phyloP scores from a whole-genome alignment of 176 grass and related monocot species.

The Rhynchospora pubera region DNA sequence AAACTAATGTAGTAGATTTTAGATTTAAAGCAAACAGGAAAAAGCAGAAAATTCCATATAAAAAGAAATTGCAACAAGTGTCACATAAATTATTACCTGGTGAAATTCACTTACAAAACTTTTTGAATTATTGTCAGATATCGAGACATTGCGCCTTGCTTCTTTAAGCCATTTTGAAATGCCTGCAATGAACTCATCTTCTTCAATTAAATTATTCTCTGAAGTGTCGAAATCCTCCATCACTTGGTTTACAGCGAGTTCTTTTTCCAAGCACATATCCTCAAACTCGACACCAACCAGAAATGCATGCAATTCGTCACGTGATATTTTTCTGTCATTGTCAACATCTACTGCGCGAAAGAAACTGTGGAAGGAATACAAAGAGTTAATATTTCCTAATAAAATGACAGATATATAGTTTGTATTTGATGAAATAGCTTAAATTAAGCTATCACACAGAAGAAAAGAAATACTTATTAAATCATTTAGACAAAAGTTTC shows the following conservation, averaged over 20 bases:
- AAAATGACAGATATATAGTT: background rate
- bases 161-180: slow-evolving; percentile 64
- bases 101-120: slow-evolving; percentile 51
- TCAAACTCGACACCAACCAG: slow-evolving; percentile 53
- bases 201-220: slow-evolving; percentile 30
- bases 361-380: slow-evolving; percentile 41
- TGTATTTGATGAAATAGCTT: background rate
- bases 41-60: too few relatives aligned
- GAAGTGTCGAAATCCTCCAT: slow-evolving; percentile 70
- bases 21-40: too few relatives aligned
- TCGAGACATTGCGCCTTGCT: slow-evolving; percentile 28
- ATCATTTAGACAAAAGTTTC: background rate
- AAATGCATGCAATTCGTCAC: slow-evolving; percentile 52
- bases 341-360: slow-evolving; percentile 65
- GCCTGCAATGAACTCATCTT: slow-evolving; percentile 53
- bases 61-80: too few relatives aligned
- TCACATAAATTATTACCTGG: too few relatives aligned
- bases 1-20: too few relatives aligned
- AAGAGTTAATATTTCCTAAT: slow-evolving; percentile 2
- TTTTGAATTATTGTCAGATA: slow-evolving; percentile 26
- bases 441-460: background rate
- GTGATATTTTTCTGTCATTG: slow-evolving; percentile 38
- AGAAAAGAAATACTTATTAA: background rate
- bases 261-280: slow-evolving; percentile 47
- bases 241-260: slow-evolving; percentile 33